A percentile compares a stretch with the other conserved stretches of the same genome.
Evolutionary conservation across 495 filamentous ascomycete genomes (phyloP).

Genomic region (Penicillium antarcticum): DNA sequence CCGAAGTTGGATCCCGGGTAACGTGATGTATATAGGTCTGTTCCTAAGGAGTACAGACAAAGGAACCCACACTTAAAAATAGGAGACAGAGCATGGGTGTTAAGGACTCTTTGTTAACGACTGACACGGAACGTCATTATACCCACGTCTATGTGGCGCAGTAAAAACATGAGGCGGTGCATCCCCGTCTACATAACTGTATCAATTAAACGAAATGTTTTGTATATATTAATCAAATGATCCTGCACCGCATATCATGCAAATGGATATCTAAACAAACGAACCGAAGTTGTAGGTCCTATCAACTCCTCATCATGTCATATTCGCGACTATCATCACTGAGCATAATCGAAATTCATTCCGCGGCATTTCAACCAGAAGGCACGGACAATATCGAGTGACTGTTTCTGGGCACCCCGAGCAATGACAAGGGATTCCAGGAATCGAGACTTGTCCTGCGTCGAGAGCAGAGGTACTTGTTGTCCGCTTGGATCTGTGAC

Average conservation of each 20-base stretch:
- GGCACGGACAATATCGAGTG: constrained; percentile 57
- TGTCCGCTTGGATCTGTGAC: constrained; percentile 28
- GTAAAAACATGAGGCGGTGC: too few species aligned
- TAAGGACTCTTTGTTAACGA: too few species aligned
- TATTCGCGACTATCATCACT: constrained; percentile 17
- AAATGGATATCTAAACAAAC: constrained; percentile 15
- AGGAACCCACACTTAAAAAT: too few species aligned
- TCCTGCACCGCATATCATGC: constrained; percentile 5
- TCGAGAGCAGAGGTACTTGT: constrained; percentile 18
- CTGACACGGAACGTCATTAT: too few species aligned
- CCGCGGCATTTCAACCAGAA: constrained; percentile 73
- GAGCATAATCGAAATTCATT: constrained; percentile 61
- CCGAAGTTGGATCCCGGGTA: too few species aligned
- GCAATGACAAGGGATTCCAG: constrained; percentile 46
- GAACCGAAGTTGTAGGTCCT: constrained; percentile 3
- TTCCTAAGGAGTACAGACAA: too few species aligned
- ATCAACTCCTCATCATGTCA: constrained; percentile 11
- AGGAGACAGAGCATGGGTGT: too few species aligned
- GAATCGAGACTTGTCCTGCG: constrained; percentile 35
- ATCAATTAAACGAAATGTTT: neutral
- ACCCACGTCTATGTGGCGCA: too few species aligned
- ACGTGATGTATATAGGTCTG: too few species aligned
- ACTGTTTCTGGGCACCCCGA: constrained; percentile 52
- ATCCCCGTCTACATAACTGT: too few species aligned
- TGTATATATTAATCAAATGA: neutral